phyloP scores from a whole-genome alignment of 306 rosid species.

The Casuarina glauca region DNA sequence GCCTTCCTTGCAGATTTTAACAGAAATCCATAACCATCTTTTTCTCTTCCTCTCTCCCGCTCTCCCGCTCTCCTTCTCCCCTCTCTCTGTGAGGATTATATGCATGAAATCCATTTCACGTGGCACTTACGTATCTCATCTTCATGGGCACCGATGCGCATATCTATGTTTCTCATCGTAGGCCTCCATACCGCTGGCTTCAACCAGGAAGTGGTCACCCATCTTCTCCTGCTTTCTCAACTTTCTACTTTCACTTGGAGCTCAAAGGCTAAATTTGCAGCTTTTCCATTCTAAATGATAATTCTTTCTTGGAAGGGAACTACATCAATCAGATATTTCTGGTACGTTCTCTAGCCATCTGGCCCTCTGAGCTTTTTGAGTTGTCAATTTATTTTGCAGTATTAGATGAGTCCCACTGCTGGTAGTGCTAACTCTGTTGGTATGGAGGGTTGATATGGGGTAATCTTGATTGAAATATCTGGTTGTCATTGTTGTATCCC shows the following conservation, averaged over 20 bases:
- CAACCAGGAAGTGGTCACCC: conserved; percentile 22
- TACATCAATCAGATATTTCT: conserved; percentile 23
- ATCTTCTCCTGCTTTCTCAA: conserved; percentile 30
- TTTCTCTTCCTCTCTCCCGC: background rate
- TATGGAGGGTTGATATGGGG: conserved; percentile 6
- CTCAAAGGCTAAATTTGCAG: conserved; percentile 21
- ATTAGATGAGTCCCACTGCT: conserved; percentile 11
- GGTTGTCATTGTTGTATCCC: conserved; percentile 30
- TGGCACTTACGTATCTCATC: conserved; percentile 26
- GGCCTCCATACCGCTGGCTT: conserved; percentile 26
- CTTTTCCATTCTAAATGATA: conserved; percentile 24
- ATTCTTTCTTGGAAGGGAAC: conserved; percentile 33
- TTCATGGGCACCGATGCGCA: conserved; percentile 24
- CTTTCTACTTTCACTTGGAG: conserved; percentile 22
- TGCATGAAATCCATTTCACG: conserved; percentile 45
- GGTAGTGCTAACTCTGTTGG: conserved; percentile 18
- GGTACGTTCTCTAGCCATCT: conserved; percentile 26
- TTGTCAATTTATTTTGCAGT: conserved; percentile 14
- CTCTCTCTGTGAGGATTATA: conserved; percentile 37
- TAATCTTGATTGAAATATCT: conserved; percentile 29
- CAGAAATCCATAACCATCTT: conserved; percentile 23
- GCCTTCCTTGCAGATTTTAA: conserved; percentile 38
- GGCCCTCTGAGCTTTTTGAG: background rate
- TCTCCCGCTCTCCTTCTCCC: conserved; percentile 21
- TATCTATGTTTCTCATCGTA: conserved; percentile 31